Conservation (phyloP, 202 grass and related monocot genomes). For the Zoysia matrella region DNA sequence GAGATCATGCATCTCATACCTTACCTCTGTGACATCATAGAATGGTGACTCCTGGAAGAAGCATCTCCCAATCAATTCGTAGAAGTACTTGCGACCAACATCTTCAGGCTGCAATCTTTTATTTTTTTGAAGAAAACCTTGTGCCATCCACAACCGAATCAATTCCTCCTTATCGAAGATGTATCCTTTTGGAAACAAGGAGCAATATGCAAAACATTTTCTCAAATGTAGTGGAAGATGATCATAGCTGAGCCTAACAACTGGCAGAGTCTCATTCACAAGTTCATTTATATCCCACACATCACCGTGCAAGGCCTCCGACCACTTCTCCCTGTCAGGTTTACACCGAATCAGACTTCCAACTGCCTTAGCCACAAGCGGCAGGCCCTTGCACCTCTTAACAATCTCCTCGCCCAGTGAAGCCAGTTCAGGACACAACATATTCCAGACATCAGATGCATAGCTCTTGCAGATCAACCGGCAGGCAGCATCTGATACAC, state of each 20-base stretch:
- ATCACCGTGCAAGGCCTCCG: constrained; percentile 37
- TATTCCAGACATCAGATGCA: constrained; percentile 6
- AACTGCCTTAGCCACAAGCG: constrained; percentile 37
- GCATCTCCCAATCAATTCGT: constrained; percentile 40
- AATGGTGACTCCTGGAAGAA: constrained; percentile 42
- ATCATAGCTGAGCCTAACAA: constrained; percentile 38
- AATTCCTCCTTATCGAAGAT: constrained; percentile 39
- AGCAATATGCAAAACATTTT: constrained; percentile 48
- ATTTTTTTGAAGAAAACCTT: constrained; percentile 36
- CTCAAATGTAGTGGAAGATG: constrained; percentile 37
- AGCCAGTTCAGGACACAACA: neutral
- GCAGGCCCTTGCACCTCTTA: constrained; percentile 47
- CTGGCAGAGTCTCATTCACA: constrained; percentile 26
- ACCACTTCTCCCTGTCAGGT: constrained; percentile 23
- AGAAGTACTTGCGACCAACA: constrained; percentile 42
- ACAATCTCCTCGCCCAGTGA: constrained; percentile 2
- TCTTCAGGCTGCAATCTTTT: constrained; percentile 37
- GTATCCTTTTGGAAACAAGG: constrained; percentile 47
- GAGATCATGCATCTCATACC: constrained; percentile 52
- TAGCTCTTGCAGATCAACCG: constrained; percentile 27
- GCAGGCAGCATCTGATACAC: constrained; percentile 40
- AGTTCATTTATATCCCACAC: constrained; percentile 14
- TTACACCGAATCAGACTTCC: constrained; percentile 18
- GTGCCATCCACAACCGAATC: constrained; percentile 44
- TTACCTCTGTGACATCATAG: constrained; percentile 13